Evolutionary conservation across 768 basidiomycete genomes (phyloP), one percentile per base, ranked within the genome.

Genomic region (Xerocomellus chrysenteron): DNA sequence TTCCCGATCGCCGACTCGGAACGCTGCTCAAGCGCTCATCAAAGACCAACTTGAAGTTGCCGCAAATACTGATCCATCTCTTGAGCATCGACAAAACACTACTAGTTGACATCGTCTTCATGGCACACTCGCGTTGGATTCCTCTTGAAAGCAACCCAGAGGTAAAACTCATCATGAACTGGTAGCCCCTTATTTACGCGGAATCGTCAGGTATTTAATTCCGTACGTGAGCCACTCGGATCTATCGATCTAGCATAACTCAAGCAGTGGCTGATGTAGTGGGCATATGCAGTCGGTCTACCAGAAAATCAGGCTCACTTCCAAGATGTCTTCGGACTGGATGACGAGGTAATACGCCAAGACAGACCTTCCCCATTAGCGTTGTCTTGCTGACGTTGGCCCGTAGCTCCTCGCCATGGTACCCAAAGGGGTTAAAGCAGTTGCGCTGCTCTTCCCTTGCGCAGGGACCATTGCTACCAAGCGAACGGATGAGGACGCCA

Each of bases 401-500:
- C 24, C 24, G 19, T 40, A 97, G 83, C 79, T 94, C 35, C 82
- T 96, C 2, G 73, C 55, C 0, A 78, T 91, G 66, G 86, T 95
- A 0, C 78, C 88, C 0, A 69, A 78, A 59, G 93, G 90, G 0
- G 88, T 88, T 33, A 88, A 88, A 66, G 95, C 95, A 0, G 82
- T 97, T 10, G 75, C 96, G 8, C 76, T 98, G 7, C 80, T 97
- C 24, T 98, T 96, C 73, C 95, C 95, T 5, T 78, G 84, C 52
- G 70, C 79, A 0, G 80, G 82, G 1, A 70, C 70, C 17, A 70
- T 83, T 12, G 80, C 82, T n/a, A 57, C 68, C 21, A 80, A 76
- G 42, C 76, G 85, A 42, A 75, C 76, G 41, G 74, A 76, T 44
- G 90, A 93, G 58, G 92, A 94, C 60, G 73, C 72, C 42, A 68